Evolutionary conservation across 106 monocot species (phyloP).

Genomic region (Narthecium ossifragum): DNA sequence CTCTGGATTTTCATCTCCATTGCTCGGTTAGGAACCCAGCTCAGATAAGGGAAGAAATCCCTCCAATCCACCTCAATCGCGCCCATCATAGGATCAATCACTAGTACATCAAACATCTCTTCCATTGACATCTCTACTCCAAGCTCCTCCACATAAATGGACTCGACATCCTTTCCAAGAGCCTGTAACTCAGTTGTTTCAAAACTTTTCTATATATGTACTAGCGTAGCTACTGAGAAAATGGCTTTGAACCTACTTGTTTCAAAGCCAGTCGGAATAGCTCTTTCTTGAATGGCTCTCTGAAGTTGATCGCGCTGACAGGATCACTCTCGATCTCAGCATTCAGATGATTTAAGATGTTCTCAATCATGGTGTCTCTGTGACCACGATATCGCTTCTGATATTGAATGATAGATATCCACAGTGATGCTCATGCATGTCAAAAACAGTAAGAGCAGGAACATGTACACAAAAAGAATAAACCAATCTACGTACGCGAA

Average conservation of each 20-base stretch:
- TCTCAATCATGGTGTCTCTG: conserved; percentile 63
- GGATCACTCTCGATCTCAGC: conserved; percentile 36
- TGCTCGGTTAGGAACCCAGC: conserved; percentile 72
- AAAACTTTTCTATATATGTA: too few species aligned
- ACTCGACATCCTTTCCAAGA: conserved; percentile 56
- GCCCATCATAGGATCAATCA: conserved; percentile 82
- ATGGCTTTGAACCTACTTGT: conserved; percentile 47
- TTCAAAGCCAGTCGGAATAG: conserved; percentile 76
- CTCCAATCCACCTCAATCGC: conserved; percentile 94
- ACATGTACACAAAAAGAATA: too few species aligned
- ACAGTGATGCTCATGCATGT: too few species aligned
- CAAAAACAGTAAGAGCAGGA: too few species aligned
- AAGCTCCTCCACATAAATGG: conserved; percentile 76
- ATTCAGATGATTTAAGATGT: conserved; percentile 29
- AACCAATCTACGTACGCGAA: too few species aligned
- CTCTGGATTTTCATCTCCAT: conserved; percentile 51
- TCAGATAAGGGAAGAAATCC: conserved; percentile 91
- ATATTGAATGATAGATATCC: conserved; percentile 17
- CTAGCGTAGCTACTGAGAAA: too few species aligned
- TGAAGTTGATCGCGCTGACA: conserved; percentile 42
- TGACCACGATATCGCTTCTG: conserved; percentile 67
- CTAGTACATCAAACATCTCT: conserved; percentile 64
- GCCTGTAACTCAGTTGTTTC: conserved; percentile 47
- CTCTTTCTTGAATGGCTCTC: conserved; percentile 51
- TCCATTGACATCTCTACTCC: conserved; percentile 48